A percentile compares a stretch with the other conserved stretches of the same genome.
These are phyloP conservation scores for Arabis hirsuta DNA, from an alignment of 345 rosid species.

Conservation along the genomic window DNA sequence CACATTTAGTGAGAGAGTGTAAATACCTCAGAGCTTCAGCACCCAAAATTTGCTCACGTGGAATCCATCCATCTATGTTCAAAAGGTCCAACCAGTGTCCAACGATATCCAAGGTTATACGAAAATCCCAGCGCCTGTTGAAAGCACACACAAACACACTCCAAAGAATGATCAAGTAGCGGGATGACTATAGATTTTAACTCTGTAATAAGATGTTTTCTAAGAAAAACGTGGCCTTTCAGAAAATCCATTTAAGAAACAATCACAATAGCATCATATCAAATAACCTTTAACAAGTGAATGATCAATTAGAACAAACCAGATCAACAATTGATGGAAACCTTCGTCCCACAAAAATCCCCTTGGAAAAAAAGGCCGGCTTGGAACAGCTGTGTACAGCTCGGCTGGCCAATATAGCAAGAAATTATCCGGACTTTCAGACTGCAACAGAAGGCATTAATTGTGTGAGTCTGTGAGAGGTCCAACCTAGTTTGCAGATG, in stretches of 20 bases:
- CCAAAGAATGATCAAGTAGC: slow-evolving; percentile 26
- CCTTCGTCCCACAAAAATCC: slow-evolving; percentile 99
- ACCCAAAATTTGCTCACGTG: slow-evolving; percentile 96
- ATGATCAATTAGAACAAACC: slow-evolving; percentile 58
- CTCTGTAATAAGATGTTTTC: slow-evolving; percentile 15
- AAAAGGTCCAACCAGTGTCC: slow-evolving; percentile 98
- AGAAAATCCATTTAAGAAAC: slow-evolving; percentile 17
- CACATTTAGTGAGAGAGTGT: slow-evolving; percentile 19
- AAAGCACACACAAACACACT: slow-evolving; percentile 30
- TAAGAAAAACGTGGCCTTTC: slow-evolving; percentile 1
- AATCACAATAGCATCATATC: slow-evolving; percentile 17
- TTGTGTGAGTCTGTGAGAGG: slow-evolving; percentile 45
- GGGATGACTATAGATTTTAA: slow-evolving; percentile 18
- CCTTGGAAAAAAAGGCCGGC: slow-evolving; percentile 96
- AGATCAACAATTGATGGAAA: slow-evolving; percentile 89
- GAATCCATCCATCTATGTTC: slow-evolving; percentile 98
- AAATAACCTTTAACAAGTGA: slow-evolving; percentile 1
- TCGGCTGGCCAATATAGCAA: slow-evolving; percentile 97
- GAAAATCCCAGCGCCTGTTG: slow-evolving; percentile 94
- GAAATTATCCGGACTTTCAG: slow-evolving; percentile 54
- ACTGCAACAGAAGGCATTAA: slow-evolving; percentile 57
- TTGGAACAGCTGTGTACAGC: slow-evolving; percentile 96
- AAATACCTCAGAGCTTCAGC: slow-evolving; percentile 92
- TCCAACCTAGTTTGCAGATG: slow-evolving; percentile 16
- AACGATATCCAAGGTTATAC: slow-evolving; percentile 83